Evolutionary conservation across 495 filamentous ascomycete genomes (phyloP).

Genomic region (Penicillium bovifimosum): DNA sequence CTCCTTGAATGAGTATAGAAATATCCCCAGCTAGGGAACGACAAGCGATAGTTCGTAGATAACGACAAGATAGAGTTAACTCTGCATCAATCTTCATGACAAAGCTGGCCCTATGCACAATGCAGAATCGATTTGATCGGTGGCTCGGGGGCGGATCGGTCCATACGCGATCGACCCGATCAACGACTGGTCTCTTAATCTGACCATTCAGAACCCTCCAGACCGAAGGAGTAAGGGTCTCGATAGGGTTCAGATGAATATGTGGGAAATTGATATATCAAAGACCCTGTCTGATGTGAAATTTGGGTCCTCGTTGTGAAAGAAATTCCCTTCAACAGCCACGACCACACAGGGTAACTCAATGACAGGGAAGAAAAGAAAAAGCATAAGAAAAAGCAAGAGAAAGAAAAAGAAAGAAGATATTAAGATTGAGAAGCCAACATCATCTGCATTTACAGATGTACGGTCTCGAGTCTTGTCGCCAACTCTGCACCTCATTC

Average conservation of each 20-base stretch:
- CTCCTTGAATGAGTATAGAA: neutral
- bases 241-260: neutral
- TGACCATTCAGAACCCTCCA: neutral
- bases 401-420: neutral
- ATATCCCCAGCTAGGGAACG: neutral
- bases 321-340: neutral
- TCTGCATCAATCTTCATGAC: neutral
- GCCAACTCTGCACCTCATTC: slow-evolving; percentile 5
- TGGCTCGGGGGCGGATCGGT: neutral
- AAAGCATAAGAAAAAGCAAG: neutral
- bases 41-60: neutral
- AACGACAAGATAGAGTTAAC: neutral
- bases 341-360: neutral
- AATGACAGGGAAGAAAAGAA: neutral
- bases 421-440: neutral
- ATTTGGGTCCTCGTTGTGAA: neutral
- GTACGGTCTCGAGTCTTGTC: slow-evolving; percentile 1
- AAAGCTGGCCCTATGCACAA: neutral
- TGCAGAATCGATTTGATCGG: neutral
- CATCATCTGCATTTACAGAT: neutral
- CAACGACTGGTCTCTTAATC: neutral
- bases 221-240: neutral
- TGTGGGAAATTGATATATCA: slow-evolving; percentile 3
- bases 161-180: slow-evolving; percentile 1
- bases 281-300: neutral